Evolutionary conservation across 2,329 filamentous ascomycete genomes (phyloP).

Genomic region (Trichoderma afroharzianum): DNA sequence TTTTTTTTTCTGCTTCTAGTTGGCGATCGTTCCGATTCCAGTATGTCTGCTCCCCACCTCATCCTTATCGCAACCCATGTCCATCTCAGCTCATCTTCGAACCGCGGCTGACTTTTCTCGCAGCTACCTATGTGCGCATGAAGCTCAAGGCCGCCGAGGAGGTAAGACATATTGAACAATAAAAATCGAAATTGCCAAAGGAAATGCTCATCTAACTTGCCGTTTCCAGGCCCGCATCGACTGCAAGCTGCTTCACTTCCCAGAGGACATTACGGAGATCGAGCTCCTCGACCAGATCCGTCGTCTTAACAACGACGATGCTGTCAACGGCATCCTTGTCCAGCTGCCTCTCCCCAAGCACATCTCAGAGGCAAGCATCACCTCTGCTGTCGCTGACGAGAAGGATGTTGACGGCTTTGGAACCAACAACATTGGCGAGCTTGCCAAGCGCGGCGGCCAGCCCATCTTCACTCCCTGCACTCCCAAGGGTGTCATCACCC

Average conservation of each 20-base stretch:
- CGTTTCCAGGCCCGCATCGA: constrained; percentile 73
- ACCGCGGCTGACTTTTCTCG: constrained; percentile 28
- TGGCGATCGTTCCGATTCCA: constrained; percentile 87
- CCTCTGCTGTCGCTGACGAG: constrained; percentile 83
- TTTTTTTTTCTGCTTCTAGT: constrained; percentile 50
- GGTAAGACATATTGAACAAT: constrained; percentile 45
- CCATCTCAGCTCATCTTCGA: not conserved
- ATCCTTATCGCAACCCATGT: not conserved
- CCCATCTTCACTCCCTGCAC: constrained; percentile 94
- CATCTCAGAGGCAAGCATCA: constrained; percentile 86
- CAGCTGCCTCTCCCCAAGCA: constrained; percentile 87
- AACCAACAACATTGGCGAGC: constrained; percentile 88
- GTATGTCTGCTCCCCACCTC: constrained; percentile 40
- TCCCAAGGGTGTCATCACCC: constrained; percentile 92
- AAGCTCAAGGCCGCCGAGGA: constrained; percentile 96
- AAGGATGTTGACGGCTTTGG: constrained; percentile 99
- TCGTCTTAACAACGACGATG: constrained; percentile 78
- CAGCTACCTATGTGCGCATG: constrained; percentile 98
- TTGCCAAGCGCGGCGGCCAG: constrained; percentile 88
- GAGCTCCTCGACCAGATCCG: constrained; percentile 83
- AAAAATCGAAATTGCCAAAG: not conserved
- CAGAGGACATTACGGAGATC: constrained; percentile 74
- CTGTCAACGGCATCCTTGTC: constrained; percentile 87
- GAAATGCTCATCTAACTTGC: not conserved
- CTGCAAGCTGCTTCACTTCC: constrained; percentile 81